These are phyloP conservation scores for Dorcoceras hygrometricum DNA, from an alignment of 257 asterid genomes.

Conservation along the genomic window DNA sequence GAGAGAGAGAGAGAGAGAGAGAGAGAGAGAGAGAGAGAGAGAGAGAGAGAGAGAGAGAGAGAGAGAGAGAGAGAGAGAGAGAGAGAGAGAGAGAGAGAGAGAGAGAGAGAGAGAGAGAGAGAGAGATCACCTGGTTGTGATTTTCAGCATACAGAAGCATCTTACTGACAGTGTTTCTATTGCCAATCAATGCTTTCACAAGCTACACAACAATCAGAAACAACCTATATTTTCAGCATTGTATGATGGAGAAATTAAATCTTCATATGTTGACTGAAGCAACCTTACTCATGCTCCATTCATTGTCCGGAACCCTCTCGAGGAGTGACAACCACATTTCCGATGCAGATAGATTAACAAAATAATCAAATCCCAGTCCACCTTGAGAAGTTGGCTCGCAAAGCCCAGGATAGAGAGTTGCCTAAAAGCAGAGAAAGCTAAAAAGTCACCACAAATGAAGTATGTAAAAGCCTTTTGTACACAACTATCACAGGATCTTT, in stretches of 20 bases:
- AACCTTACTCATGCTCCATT: constrained; percentile 98
- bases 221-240: constrained; percentile 21
- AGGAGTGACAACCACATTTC: constrained; percentile 82
- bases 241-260: background rate
- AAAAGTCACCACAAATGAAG: constrained; percentile 20
- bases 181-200: constrained; percentile 63
- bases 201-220: constrained; percentile 46
- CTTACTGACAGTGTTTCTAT: constrained; percentile 49
- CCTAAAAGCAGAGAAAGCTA: constrained; percentile 47
- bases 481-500: no score
- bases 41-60: background rate
- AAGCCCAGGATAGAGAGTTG: constrained; percentile 90
- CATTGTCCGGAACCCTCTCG: constrained; percentile 68
- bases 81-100: background rate
- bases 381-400: constrained; percentile 89
- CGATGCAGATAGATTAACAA: constrained; percentile 84
- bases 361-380: constrained; percentile 93
- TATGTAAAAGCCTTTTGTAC: no score
- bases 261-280: constrained; percentile 24
- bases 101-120: background rate
- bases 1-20: background rate
- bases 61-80: background rate
- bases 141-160: constrained; percentile 94
- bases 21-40: background rate
- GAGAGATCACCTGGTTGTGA: constrained; percentile 76